Conservation (phyloP, 2,329 filamentous ascomycete genomes). For the Exophiala aquamarina region DNA sequence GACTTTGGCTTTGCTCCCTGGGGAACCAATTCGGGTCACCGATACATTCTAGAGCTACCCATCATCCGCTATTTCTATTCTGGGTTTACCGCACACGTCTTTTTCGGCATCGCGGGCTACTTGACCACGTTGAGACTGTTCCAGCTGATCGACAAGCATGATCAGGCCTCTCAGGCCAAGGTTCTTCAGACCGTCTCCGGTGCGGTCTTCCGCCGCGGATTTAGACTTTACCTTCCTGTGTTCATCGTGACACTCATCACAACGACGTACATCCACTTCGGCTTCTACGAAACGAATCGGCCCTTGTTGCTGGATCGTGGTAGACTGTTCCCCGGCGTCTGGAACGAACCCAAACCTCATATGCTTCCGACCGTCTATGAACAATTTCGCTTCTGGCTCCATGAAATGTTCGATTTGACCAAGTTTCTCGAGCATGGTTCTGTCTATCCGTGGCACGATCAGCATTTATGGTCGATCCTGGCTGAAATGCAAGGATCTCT, state of each 20-base stretch:
- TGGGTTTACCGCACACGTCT: conserved; percentile 42
- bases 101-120: conserved; percentile 51
- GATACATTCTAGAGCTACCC: conserved; percentile 37
- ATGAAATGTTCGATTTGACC: conserved; percentile 27
- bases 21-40: conserved; percentile 32
- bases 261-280: conserved; percentile 43
- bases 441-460: conserved; percentile 41
- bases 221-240: conserved; percentile 46
- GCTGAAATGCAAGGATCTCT: conserved; percentile 48
- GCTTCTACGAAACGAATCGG: conserved; percentile 30
- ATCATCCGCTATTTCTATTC: conserved; percentile 46
- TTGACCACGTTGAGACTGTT: conserved; percentile 40
- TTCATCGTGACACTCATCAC: conserved; percentile 42
- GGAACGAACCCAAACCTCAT: conserved; percentile 11
- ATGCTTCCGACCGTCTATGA: conserved; percentile 1
- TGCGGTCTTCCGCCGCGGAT: conserved; percentile 43
- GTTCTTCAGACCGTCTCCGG: conserved; percentile 42
- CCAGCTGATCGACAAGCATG: conserved; percentile 41
- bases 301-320: conserved; percentile 16
- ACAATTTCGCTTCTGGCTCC: conserved; percentile 6
- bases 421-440: conserved; percentile 23
- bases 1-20: conserved; percentile 43
- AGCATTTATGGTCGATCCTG: conserved; percentile 50
- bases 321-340: conserved; percentile 17
- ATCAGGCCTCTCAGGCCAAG: conserved; percentile 39